Evolutionary conservation across 805 yeast species (phyloP).

Genomic region (Suhomyces prunicola): DNA sequence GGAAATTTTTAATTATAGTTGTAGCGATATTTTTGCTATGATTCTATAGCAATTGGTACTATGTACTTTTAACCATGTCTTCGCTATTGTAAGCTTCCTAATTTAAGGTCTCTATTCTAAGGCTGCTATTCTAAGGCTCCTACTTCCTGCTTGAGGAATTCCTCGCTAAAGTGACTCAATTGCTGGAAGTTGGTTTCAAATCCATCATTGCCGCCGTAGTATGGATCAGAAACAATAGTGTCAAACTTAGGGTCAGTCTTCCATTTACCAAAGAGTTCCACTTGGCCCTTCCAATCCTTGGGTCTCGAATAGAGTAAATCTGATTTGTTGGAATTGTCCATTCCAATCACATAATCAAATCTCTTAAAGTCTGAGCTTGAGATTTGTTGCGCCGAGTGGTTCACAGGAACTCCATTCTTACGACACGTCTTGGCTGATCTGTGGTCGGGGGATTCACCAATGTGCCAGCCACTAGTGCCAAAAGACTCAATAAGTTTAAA

Average conservation of each 20-base stretch:
- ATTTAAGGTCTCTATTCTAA: background rate
- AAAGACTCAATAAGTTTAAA: conserved; percentile 72
- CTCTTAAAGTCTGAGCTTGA: conserved; percentile 45
- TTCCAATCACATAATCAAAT: conserved; percentile 68
- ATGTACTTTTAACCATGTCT: background rate
- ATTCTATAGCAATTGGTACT: background rate
- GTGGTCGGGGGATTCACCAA: conserved; percentile 78
- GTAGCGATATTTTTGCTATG: background rate
- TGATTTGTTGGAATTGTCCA: conserved; percentile 61
- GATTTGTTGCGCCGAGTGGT: conserved; percentile 74
- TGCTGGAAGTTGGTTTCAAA: conserved; percentile 79
- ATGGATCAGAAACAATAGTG: conserved; percentile 80
- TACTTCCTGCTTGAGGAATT: conserved; percentile 54
- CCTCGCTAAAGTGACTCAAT: conserved; percentile 68
- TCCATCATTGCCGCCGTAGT: conserved; percentile 84
- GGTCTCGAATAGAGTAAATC: conserved; percentile 56
- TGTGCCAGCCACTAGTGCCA: conserved; percentile 84
- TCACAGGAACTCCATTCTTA: conserved; percentile 68
- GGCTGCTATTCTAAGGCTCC: background rate
- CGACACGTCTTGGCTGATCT: conserved; percentile 68
- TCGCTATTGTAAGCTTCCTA: no score
- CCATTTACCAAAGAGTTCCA: conserved; percentile 81
- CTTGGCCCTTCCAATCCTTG: conserved; percentile 42
- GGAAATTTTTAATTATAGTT: background rate
- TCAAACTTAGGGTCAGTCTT: conserved; percentile 47